A percentile compares a stretch with the other conserved stretches of the same genome.
Evolutionary conservation across 2,329 filamentous ascomycete genomes (phyloP).

Genomic region (Trichoderma koningiopsis): DNA sequence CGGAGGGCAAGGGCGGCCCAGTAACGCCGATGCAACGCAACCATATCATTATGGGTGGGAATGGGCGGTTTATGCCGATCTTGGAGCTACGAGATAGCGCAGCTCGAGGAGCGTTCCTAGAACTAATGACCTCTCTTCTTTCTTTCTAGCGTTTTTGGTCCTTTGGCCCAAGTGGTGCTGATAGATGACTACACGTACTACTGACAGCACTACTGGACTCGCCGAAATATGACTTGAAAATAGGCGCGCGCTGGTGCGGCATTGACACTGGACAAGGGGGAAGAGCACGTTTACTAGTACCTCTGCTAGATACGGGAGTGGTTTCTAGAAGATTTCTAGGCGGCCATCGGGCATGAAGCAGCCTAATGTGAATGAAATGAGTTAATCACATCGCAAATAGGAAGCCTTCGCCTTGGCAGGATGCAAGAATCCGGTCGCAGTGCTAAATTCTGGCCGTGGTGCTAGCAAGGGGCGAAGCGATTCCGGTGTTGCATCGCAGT

Average conservation of each 20-base stretch:
- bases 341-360: constrained; percentile 13
- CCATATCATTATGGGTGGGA: background rate
- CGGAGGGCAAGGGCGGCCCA: constrained; percentile 7
- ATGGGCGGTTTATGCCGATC: constrained; percentile 18
- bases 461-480: background rate
- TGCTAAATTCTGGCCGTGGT: too few species aligned
- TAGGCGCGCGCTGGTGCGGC: constrained; percentile 4
- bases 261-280: background rate
- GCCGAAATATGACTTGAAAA: constrained; percentile 2
- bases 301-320: background rate
- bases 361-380: constrained; percentile 22
- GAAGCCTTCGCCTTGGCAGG: background rate
- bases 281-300: background rate
- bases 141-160: background rate
- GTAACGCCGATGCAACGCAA: constrained; percentile 19
- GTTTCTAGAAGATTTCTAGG: constrained; percentile 22
- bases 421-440: background rate
- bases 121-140: background rate
- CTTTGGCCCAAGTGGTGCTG: background rate
- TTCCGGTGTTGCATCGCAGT: constrained; percentile 12
- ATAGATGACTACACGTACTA: background rate
- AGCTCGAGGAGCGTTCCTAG: constrained; percentile 4
- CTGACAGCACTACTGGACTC: constrained; percentile 1
- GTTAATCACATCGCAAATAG: background rate
- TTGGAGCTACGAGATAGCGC: constrained; percentile 12